These are phyloP conservation scores for Pseudogymnoascus sp. DNA, from an alignment of 2,329 filamentous ascomycete species.

Conservation along the genomic window DNA sequence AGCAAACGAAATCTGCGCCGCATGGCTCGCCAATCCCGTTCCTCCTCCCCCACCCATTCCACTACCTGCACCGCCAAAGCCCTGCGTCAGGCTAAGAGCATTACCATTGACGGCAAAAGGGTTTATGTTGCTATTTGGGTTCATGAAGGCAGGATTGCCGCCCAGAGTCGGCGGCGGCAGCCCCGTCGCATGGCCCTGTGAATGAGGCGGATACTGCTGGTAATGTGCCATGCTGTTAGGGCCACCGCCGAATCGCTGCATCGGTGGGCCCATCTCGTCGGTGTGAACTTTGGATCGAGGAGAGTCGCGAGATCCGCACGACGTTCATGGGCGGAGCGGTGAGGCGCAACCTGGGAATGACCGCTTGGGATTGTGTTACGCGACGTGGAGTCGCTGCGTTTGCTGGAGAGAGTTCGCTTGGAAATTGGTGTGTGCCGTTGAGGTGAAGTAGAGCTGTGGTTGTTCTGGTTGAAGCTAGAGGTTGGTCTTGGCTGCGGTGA, in stretches of 20 bases:
- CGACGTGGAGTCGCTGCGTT: neutral
- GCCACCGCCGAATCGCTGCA: slow-evolving; percentile 28
- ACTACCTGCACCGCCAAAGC: slow-evolving; percentile 51
- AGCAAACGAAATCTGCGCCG: slow-evolving; percentile 78
- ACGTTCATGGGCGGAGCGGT: slow-evolving; percentile 28
- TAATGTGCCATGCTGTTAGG: slow-evolving; percentile 32
- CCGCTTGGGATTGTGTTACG: neutral
- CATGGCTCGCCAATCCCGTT: slow-evolving; percentile 76
- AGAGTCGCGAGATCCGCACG: slow-evolving; percentile 23
- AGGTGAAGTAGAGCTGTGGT: neutral
- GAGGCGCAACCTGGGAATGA: slow-evolving; percentile 12
- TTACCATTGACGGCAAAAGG: slow-evolving; percentile 51
- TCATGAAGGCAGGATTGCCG: slow-evolving; percentile 63
- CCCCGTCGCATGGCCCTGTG: slow-evolving; percentile 37
- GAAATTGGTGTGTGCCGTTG: neutral
- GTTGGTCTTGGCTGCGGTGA: neutral
- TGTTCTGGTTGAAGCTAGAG: neutral
- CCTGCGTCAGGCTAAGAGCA: slow-evolving; percentile 48
- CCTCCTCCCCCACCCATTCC: slow-evolving; percentile 41
- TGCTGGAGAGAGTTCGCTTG: neutral
- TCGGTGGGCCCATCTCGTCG: slow-evolving; percentile 28
- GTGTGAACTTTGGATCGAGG: slow-evolving; percentile 25
- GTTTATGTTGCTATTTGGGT: slow-evolving; percentile 58
- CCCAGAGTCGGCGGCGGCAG: slow-evolving; percentile 51
- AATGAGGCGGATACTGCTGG: slow-evolving; percentile 37